phyloP scores from a whole-genome alignment of 2,329 filamentous ascomycete genomes.

The Ilyonectria destructans region DNA sequence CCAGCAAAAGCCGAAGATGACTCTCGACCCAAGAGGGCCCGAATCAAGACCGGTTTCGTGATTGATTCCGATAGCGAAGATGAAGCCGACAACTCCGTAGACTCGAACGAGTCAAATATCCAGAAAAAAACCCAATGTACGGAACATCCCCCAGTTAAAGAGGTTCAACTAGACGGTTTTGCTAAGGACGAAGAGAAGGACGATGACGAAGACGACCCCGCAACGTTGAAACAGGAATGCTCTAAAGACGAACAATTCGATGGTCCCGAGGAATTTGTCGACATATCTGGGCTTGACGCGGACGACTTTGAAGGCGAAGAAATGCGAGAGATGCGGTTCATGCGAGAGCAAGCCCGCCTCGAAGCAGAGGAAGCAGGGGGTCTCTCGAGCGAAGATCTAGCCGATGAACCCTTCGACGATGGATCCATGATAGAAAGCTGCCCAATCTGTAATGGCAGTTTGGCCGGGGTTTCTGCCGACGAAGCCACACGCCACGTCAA shows the following conservation, averaged over 20 bases:
- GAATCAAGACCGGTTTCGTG: constrained; percentile 71
- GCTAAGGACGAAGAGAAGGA: constrained; percentile 44
- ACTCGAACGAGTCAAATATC: constrained; percentile 17
- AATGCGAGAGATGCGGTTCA: constrained; percentile 77
- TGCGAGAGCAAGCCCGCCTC: constrained; percentile 82
- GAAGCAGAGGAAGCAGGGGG: constrained; percentile 72
- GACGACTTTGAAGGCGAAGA: constrained; percentile 74
- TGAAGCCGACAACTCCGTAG: constrained; percentile 46
- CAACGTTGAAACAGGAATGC: constrained; percentile 51
- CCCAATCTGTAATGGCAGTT: constrained; percentile 81
- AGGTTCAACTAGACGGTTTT: constrained; percentile 43
- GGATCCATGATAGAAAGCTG: constrained; percentile 65
- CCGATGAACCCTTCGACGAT: constrained; percentile 53
- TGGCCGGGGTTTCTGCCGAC: constrained; percentile 74
- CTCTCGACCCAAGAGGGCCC: constrained; percentile 41
- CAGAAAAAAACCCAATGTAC: constrained; percentile 42
- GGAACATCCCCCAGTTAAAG: constrained; percentile 39
- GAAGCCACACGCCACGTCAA: constrained; percentile 91
- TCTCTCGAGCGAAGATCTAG: constrained; percentile 56
- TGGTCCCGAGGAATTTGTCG: constrained; percentile 54
- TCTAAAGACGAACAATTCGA: constrained; percentile 54
- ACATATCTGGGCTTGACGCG: constrained; percentile 72
- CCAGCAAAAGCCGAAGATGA: constrained; percentile 54
- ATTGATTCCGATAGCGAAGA: constrained; percentile 77
- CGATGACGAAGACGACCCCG: constrained; percentile 35